Evolutionary conservation across 352 stramenopile species (phyloP).

Genomic region (Phytophthora meadii): DNA sequence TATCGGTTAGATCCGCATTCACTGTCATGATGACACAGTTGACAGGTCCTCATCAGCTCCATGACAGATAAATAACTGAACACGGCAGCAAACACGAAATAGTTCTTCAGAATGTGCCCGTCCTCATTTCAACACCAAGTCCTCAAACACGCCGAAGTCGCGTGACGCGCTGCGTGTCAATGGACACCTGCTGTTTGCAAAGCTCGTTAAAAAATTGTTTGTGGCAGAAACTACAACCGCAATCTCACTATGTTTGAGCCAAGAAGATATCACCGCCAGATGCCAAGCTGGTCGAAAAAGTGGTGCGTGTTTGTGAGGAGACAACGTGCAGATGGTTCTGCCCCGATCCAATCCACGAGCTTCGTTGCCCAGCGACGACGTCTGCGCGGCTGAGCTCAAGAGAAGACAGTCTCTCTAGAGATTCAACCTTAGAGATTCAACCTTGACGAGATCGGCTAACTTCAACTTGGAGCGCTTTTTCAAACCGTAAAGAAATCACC

Average conservation of each 20-base stretch:
- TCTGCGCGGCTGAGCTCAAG: constrained; percentile 8
- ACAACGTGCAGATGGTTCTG: constrained; percentile 5
- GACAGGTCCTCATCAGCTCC: too few species aligned
- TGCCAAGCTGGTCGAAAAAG: not conserved
- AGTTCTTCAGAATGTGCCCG: constrained; percentile 8
- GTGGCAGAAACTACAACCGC: constrained; percentile 15
- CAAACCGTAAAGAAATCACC: too few species aligned
- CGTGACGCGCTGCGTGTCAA: constrained; percentile 20
- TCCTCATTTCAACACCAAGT: constrained; percentile 7
- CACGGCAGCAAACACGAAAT: not conserved
- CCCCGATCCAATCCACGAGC: constrained; percentile 8
- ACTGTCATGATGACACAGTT: too few species aligned
- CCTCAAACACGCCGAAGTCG: constrained; percentile 20
- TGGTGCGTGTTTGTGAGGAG: constrained; percentile 3
- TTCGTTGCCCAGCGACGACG: not conserved
- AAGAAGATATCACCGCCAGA: constrained; percentile 18
- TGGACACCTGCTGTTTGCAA: constrained; percentile 18
- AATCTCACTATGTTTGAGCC: not conserved
- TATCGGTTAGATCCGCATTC: too few species aligned
- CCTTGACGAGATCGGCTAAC: constrained; percentile 1
- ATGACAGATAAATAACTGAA: not conserved
- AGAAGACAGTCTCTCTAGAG: not conserved
- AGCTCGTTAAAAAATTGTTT: constrained; percentile 17
- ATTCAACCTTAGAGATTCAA: not conserved
- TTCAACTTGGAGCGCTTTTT: not conserved